A percentile compares a stretch with the other conserved stretches of the same genome.
Evolutionary conservation across 768 basidiomycete genomes (phyloP).

Genomic region (Russula abietina): DNA sequence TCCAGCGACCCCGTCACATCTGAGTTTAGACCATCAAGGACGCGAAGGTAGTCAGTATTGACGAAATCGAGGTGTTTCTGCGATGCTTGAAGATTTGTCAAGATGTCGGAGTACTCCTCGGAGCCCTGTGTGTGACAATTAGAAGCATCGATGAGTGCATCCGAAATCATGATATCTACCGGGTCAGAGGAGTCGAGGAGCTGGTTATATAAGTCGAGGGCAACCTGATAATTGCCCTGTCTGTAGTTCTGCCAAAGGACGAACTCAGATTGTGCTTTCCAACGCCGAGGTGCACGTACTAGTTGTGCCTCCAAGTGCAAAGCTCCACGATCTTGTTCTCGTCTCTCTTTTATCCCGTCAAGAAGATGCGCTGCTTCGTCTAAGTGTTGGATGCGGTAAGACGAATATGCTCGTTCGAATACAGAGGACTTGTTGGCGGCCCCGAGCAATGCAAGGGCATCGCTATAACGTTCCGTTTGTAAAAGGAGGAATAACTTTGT

Average conservation of each 20-base stretch:
- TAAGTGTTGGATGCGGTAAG: constrained; percentile 80
- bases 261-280: constrained; percentile 22
- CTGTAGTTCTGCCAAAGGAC: constrained; percentile 57
- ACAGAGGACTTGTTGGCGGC: constrained; percentile 29
- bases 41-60: constrained; percentile 57
- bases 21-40: constrained; percentile 54
- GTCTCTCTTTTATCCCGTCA: constrained; percentile 39
- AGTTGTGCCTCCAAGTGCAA: constrained; percentile 84
- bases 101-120: constrained; percentile 82
- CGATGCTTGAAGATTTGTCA: constrained; percentile 78
- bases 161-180: constrained; percentile 41
- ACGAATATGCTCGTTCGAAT: constrained; percentile 75
- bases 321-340: constrained; percentile 49
- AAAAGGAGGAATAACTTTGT: constrained; percentile 84
- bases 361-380: constrained; percentile 56
- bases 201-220: constrained; percentile 73
- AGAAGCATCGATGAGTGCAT: constrained; percentile 7
- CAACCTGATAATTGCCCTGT: constrained; percentile 63
- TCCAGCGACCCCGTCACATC: constrained; percentile 51
- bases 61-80: constrained; percentile 83
- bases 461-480: constrained; percentile 75
- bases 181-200: constrained; percentile 73
- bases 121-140: constrained; percentile 49
- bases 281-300: constrained; percentile 41
- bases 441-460: constrained; percentile 59